A percentile compares a stretch with the other conserved stretches of the same genome.
Conservation (phyloP, 371 early-diverging fungal species). For the Rhizomucor pusillus region DNA sequence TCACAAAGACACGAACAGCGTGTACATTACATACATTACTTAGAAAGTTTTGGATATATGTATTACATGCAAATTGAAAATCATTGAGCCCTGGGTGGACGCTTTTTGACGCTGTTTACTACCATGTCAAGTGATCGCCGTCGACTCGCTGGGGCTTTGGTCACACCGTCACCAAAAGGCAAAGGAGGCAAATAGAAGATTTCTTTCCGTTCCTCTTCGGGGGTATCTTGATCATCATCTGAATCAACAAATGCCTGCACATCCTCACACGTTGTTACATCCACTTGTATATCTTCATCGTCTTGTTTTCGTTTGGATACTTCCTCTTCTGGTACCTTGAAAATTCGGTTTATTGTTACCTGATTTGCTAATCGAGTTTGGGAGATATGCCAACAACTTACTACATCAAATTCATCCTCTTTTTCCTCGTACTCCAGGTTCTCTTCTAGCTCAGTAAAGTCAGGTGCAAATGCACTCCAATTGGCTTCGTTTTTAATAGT, state of each 20-base stretch:
- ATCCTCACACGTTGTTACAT: constrained; percentile 63
- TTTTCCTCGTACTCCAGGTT: constrained; percentile 90
- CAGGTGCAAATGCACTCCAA: constrained; percentile 93
- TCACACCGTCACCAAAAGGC: constrained; percentile 2
- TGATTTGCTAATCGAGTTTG: too few relatives aligned
- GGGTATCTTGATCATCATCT: constrained; percentile 50
- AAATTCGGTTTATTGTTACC: too few relatives aligned
- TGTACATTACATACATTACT: too few relatives aligned
- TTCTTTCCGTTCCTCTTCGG: constrained; percentile 31
- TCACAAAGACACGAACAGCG: too few relatives aligned
- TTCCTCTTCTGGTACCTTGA: constrained; percentile 50
- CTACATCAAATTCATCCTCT: constrained; percentile 92
- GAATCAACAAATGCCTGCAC: constrained; percentile 68
- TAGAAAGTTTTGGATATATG: too few relatives aligned
- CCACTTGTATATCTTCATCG: constrained; percentile 56
- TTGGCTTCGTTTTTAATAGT: constrained; percentile 78
- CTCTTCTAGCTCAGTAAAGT: constrained; percentile 87
- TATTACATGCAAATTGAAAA: too few relatives aligned
- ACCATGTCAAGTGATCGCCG: not conserved
- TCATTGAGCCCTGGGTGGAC: not conserved
- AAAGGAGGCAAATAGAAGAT: constrained; percentile 29
- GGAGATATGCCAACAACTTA: constrained; percentile 23
- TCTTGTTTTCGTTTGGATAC: constrained; percentile 44
- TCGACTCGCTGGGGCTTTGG: not conserved
- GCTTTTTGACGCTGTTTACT: not conserved